Evolutionary conservation across 805 yeast species (phyloP).

Genomic region (Candida maltosa): DNA sequence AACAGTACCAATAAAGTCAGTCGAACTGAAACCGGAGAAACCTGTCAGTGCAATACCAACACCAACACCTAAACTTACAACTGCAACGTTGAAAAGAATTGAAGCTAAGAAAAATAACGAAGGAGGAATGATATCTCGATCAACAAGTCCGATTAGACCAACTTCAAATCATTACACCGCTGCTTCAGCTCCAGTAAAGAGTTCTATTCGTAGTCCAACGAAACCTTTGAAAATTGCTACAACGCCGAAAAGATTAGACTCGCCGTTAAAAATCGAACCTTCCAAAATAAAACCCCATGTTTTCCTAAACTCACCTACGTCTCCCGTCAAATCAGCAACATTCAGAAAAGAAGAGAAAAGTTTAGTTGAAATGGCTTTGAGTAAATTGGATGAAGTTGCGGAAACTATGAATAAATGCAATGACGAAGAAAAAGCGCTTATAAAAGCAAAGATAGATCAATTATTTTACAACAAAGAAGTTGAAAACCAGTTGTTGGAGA

Average conservation of each 20-base stretch:
- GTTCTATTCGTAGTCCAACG: no score
- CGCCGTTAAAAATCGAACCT: neutral
- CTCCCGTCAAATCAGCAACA: neutral
- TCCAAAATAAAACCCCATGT: constrained; percentile 2
- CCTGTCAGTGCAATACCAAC: neutral
- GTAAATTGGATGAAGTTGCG: constrained; percentile 5
- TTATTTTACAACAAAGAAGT: constrained; percentile 1
- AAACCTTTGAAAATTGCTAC: no score
- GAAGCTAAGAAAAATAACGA: constrained; percentile 20
- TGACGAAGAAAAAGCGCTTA: constrained; percentile 2
- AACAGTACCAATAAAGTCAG: constrained; percentile 3
- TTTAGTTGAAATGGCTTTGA: neutral
- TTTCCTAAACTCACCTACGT: constrained; percentile 1
- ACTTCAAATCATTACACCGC: no score
- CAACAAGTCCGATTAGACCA: constrained; percentile 7
- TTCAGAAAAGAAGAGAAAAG: neutral
- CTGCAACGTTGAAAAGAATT: constrained; percentile 32
- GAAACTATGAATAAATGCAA: neutral
- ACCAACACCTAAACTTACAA: constrained; percentile 22
- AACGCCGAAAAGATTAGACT: neutral
- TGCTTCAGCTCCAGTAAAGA: no score
- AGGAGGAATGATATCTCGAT: neutral
- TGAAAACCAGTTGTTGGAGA: constrained; percentile 25
- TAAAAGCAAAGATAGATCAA: constrained; percentile 1
- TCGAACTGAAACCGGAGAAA: neutral